Evolutionary conservation across 106 monocot genomes (phyloP).

Genomic region (Phalaenopsis equestris): DNA sequence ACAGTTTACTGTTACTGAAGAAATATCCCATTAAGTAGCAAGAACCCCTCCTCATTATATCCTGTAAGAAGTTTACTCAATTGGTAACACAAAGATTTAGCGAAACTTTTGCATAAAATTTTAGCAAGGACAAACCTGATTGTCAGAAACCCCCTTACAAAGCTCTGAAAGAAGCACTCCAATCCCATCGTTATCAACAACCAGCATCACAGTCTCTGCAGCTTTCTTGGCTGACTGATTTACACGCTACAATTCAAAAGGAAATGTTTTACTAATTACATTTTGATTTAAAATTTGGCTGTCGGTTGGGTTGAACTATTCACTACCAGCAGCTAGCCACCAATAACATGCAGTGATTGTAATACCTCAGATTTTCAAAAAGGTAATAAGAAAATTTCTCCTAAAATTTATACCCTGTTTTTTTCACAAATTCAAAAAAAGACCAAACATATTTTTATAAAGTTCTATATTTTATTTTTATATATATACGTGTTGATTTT

Average conservation of each 20-base stretch:
- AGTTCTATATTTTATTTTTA: too few relatives aligned
- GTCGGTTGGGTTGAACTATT: background rate
- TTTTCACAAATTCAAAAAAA: too few relatives aligned
- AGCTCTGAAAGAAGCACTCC: conserved; percentile 72
- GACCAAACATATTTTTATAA: too few relatives aligned
- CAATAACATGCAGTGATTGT: background rate
- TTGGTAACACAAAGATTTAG: background rate
- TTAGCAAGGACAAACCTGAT: conserved; percentile 40
- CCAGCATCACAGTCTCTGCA: conserved; percentile 89
- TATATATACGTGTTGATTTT: too few relatives aligned
- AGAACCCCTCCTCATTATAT: conserved; percentile 79
- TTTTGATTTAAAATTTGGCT: background rate
- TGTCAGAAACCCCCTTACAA: conserved; percentile 60
- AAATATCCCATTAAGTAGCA: conserved; percentile 86
- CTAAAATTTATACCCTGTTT: too few relatives aligned
- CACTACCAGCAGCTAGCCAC: background rate
- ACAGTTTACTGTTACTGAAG: conserved; percentile 83
- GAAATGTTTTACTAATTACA: background rate
- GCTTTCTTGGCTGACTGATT: conserved; percentile 75
- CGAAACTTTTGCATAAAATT: background rate
- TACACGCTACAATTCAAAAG: conserved; percentile 43
- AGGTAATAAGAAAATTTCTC: too few relatives aligned
- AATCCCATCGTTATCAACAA: conserved; percentile 86
- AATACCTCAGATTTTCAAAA: too few relatives aligned
- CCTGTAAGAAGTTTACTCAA: conserved; percentile 27